Conservation (phyloP, 148 eudicot species). For the Vaccinium corymbosum region DNA sequence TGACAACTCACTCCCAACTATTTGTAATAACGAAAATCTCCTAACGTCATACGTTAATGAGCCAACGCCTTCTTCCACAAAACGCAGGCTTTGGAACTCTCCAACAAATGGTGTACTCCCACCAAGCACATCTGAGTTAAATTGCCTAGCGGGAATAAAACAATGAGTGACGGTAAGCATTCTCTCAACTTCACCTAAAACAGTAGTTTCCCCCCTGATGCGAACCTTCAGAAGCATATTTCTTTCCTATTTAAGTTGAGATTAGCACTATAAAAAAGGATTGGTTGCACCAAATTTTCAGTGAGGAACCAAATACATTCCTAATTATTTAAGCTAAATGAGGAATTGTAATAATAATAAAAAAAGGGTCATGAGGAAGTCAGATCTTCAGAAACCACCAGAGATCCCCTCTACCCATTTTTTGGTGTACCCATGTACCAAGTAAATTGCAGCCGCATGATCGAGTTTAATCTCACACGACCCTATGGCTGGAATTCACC, state of each 20-base stretch:
- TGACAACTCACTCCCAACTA: neutral
- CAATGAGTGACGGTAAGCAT: neutral
- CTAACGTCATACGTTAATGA: too few relatives aligned
- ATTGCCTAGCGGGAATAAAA: neutral
- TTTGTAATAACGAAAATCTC: neutral
- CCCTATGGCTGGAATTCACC: too few relatives aligned
- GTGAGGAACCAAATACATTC: neutral
- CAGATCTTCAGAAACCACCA: neutral
- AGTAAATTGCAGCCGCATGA: too few relatives aligned
- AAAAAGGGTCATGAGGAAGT: neutral
- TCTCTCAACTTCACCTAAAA: neutral
- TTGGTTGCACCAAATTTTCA: neutral
- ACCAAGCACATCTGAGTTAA: neutral
- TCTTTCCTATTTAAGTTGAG: neutral
- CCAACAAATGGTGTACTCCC: neutral
- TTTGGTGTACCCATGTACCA: too few relatives aligned
- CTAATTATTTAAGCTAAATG: neutral
- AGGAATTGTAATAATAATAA: too few relatives aligned
- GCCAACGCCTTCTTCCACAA: neutral
- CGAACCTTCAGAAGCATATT: neutral
- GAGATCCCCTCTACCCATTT: too few relatives aligned
- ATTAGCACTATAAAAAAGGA: neutral
- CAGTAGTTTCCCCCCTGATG: neutral
- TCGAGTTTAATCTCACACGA: too few relatives aligned
- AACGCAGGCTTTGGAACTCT: neutral